Evolutionary conservation across 2,329 filamentous ascomycete species (phyloP), one percentile per base, ranked within the genome.

Genomic region (Fusarium sulawesiense): DNA sequence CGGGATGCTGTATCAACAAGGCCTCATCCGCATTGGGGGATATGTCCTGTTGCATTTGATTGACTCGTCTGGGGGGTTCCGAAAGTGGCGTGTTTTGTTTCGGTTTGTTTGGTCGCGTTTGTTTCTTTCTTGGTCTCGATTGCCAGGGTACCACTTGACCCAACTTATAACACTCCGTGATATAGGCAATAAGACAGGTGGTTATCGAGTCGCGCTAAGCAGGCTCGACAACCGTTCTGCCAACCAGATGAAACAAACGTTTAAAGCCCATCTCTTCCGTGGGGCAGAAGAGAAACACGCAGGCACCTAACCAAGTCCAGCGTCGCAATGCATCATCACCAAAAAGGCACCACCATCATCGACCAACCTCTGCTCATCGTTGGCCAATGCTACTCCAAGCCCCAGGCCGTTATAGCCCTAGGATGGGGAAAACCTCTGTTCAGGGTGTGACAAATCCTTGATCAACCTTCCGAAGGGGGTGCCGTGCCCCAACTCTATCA

Each of bases 151-250:
- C 48, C 54, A 44, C 37, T 48, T 53, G 57, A 64, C 51, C 51
- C 51, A 61, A 68, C 61, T 66, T 65, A 75, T 74, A 75, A 64
- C 42, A 65, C 64, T 63, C 46, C 21, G 58, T 64, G 58, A 74
- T 75, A 75, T 75, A 75, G 73, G 58, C 64, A 68, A 72, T 75
- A 75, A 74, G 57, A 75, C 70, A 71, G 70, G 68, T 63, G 67
- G 67, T 46, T 75, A 75, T 72, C 66, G 59, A 56, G 46, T 48
- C 60, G 54, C 70, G 70, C 72, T 75, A 75, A 75, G 42, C 49
- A 37, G 34, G 34, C 63, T 64, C 50, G 47, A 63, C 51, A 56
- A 66, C 25, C 41, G 25, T 54, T 73, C 64, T 70, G 60, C 73
- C 73, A 75, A 74, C 71, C 73, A 73, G 64, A 66, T 66, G 73